phyloP scores from a whole-genome alignment of 2,329 filamentous ascomycete species.

The Rachicladosporium sp. region DNA sequence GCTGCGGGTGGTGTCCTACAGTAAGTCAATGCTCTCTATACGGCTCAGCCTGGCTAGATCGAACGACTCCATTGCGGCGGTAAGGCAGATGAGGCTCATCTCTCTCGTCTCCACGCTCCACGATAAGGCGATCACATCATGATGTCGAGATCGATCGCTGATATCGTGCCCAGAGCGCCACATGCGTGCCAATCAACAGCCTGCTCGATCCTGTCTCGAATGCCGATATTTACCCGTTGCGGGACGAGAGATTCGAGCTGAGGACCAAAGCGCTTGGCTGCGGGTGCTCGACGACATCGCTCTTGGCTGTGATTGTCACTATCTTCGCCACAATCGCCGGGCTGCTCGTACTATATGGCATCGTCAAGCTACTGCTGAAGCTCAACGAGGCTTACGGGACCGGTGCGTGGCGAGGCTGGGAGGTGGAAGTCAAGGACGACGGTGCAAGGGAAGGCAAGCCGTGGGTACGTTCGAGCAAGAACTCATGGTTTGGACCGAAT shows the following conservation, averaged over 20 bases:
- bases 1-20: slow-evolving; percentile 4
- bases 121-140: background rate
- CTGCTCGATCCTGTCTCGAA: slow-evolving; percentile 29
- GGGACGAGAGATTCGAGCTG: slow-evolving; percentile 34
- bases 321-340: slow-evolving; percentile 30
- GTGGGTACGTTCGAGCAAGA: slow-evolving; percentile 11
- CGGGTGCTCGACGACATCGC: slow-evolving; percentile 34
- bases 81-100: background rate
- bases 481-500: slow-evolving; percentile 5
- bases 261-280: slow-evolving; percentile 33
- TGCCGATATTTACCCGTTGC: slow-evolving; percentile 21
- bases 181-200: slow-evolving; percentile 31
- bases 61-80: background rate
- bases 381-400: slow-evolving; percentile 17
- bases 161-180: slow-evolving; percentile 17
- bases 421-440: slow-evolving; percentile 20
- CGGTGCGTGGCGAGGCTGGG: slow-evolving; percentile 14
- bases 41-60: background rate
- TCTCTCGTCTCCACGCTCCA: background rate
- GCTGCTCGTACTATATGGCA: slow-evolving; percentile 23
- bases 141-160: background rate
- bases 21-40: background rate
- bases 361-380: slow-evolving; percentile 9
- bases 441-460: slow-evolving; percentile 11
- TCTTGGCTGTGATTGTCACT: slow-evolving; percentile 31